Base-by-base conservation (phyloP, 805 yeast genomes). In the Maudiozyma saulgeensis region DNA sequence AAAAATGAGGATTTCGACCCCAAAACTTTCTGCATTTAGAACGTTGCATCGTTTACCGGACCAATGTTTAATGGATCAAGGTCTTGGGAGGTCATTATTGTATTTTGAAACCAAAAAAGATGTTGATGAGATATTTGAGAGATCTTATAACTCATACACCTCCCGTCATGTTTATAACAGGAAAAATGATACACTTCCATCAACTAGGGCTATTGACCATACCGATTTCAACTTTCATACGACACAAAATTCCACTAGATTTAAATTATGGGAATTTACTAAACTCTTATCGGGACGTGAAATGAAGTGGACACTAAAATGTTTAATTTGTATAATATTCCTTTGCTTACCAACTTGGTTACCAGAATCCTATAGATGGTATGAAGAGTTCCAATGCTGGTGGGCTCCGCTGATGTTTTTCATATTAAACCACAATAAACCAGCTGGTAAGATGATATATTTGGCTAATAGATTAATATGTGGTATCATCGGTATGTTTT, bases 281-380 rank as follows among this genome's bases (percentile, higher is more conserved):
- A 63, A 62, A 16, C 42, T 60, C 2, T 37, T 76, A 1, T 63
- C 62, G 9, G 72, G 68, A n/a, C 57, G 51, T 32, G 75, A 72
- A 47, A 55, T 75, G 45, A 68, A 69, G 54, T 76, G 74, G 66
- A 72, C 79, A 0, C 51, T 75, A 26, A 74, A 74, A 50, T 57
- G 70, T 11, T 54, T 73, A 2, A 59, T 72, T 46, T 58, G 69
- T 0, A 50, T 71, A 6, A 54, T 68, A 0, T 68, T 76, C 34
- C 51, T 74, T 3, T 59, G 72, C 16, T 54, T 76, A 6, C 80
- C 81, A 2, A 62, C 69, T 0, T 73, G 77, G 78, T 40, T 76
- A 32, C 58, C 57, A 1, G 59, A 53, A 4, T 70, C 75, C 0
- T 59, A 66, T 54, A 37, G 18, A 0, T 76, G 81, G 81, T 76